Base-by-base conservation (phyloP, 495 filamentous ascomycete genomes). In the Lophium mytilinum region DNA sequence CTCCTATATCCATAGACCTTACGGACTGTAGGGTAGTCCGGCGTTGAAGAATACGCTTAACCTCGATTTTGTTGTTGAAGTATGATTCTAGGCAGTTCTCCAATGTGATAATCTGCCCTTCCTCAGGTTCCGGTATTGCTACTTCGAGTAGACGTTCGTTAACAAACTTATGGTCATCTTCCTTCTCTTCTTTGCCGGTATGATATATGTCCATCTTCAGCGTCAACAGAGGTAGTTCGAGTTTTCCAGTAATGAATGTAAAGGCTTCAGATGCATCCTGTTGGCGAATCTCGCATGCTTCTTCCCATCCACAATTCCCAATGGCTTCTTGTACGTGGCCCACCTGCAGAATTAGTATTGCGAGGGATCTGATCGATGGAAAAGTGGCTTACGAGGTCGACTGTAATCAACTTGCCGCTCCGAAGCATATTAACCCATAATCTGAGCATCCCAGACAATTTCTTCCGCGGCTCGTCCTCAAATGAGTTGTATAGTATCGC, bases 261-360 rank as follows among this genome's bases (percentile, higher is more conserved):
- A 96, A 98, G 1, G 91, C 92, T 69, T 98, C 93, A 0, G 93
- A 96, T 1, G 86, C 84, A 71, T 98, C 93, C 65, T 98, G 93
- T 69, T 98, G 93, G 54, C 80, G 77, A 30, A 88, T 65, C 41
- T 78, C 72, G 14, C 78, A 78, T 37, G 91, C 92, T 47, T 95
- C 92, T 65, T 80, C 75, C 93, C 93, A 98, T 19, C 93, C 93
- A 69, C 92, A 96, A 35, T 81, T 83, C n/a, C 86, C 83, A 11
- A 98, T 72, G 1, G 90, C 76, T 17, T 89, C 80, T 69, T 96
- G 91, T 14, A 98, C 75, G 58, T 89, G 80, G 66, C 84, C 77
- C 12, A 89, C 94, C 90, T 95, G 64, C 9, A 43, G 6, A 55
- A 62, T 80, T 64, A 79, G 76, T 35, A 12, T 34, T 11, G 18